These are phyloP conservation scores for Staphylotrichum longicolle DNA, from an alignment of 495 filamentous ascomycete genomes.

Conservation along the genomic window DNA sequence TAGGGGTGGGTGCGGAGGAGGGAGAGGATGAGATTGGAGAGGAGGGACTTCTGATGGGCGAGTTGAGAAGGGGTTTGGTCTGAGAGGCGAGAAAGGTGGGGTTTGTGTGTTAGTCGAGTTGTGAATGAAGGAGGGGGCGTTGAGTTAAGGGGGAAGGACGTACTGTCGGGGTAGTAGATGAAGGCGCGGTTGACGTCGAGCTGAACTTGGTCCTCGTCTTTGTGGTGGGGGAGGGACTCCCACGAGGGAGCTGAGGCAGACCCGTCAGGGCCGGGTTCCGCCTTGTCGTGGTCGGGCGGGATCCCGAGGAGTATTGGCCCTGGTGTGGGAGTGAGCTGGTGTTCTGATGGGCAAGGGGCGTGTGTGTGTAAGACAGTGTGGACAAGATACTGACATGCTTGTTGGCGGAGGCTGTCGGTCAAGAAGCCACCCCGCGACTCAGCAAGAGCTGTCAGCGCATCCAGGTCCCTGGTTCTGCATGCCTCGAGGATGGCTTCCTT, in stretches of 20 bases:
- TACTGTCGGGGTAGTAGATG: slow-evolving; percentile 89
- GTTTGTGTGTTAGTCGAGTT: slow-evolving; percentile 10
- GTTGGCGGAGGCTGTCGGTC: slow-evolving; percentile 72
- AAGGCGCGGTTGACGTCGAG: slow-evolving; percentile 95
- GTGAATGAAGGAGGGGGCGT: slow-evolving; percentile 3
- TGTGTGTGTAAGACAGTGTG: too few species aligned
- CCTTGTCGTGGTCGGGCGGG: slow-evolving; percentile 13
- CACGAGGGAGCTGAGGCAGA: slow-evolving; percentile 41
- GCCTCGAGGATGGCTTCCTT: slow-evolving; percentile 57
- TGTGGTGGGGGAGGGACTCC: slow-evolving; percentile 61
- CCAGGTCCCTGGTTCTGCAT: slow-evolving; percentile 63
- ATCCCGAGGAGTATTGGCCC: slow-evolving; percentile 80
- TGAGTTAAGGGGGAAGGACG: slow-evolving; percentile 13
- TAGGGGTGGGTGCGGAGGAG: slow-evolving; percentile 77
- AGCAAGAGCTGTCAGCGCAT: slow-evolving; percentile 62
- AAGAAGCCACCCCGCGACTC: slow-evolving; percentile 73
- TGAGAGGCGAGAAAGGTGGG: slow-evolving; percentile 14
- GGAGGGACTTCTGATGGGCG: slow-evolving; percentile 61
- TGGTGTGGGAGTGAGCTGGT: slow-evolving; percentile 34
- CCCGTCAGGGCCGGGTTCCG: slow-evolving; percentile 17
- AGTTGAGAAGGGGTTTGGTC: slow-evolving; percentile 58
- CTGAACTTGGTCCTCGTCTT: slow-evolving; percentile 84
- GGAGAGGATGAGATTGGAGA: slow-evolving; percentile 71
- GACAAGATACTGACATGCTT: slow-evolving; percentile 69
- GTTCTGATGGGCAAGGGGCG: not conserved